Evolutionary conservation across 768 basidiomycete species (phyloP).

Genomic region (Tephrocybe sp.): DNA sequence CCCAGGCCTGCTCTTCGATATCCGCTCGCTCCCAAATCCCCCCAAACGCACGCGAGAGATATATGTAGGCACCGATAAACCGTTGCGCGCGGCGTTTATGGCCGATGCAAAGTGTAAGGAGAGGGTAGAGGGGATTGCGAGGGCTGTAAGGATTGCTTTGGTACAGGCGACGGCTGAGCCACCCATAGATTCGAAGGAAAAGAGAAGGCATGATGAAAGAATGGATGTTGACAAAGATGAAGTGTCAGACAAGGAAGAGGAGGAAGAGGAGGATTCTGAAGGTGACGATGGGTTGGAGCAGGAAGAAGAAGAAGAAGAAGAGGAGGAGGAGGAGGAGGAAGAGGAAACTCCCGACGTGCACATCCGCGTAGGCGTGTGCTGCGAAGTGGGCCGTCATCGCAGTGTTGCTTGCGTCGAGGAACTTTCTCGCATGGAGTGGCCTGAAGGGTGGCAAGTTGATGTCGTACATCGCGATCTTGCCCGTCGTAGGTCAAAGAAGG

Average conservation of each 20-base stretch:
- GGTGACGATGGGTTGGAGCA: not conserved
- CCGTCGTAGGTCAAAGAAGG: constrained; percentile 4
- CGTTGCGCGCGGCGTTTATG: not conserved
- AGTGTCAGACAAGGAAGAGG: not conserved
- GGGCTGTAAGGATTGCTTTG: not conserved
- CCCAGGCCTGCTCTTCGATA: constrained; percentile 8
- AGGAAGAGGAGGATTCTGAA: not conserved
- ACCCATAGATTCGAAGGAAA: not conserved
- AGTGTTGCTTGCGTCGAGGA: constrained; percentile 14
- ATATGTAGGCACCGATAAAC: constrained; percentile 2
- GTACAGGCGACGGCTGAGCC: not conserved
- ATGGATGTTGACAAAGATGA: not conserved
- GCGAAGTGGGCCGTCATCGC: constrained; percentile 10
- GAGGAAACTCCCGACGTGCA: not conserved
- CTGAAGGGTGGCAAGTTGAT: constrained; percentile 2
- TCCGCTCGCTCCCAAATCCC: constrained; percentile 10
- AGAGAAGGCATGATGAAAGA: not conserved
- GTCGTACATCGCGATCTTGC: constrained; percentile 8
- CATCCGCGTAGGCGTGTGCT: constrained; percentile 5
- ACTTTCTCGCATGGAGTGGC: constrained; percentile 7
- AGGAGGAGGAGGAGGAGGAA: not conserved
- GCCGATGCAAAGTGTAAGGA: not conserved
- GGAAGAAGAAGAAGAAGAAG: not conserved
- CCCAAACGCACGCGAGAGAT: not conserved
- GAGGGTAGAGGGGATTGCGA: not conserved